Evolutionary conservation across 2,329 filamentous ascomycete genomes (phyloP), one percentile per base, ranked within the genome.

Genomic region (Graphium sp.): DNA sequence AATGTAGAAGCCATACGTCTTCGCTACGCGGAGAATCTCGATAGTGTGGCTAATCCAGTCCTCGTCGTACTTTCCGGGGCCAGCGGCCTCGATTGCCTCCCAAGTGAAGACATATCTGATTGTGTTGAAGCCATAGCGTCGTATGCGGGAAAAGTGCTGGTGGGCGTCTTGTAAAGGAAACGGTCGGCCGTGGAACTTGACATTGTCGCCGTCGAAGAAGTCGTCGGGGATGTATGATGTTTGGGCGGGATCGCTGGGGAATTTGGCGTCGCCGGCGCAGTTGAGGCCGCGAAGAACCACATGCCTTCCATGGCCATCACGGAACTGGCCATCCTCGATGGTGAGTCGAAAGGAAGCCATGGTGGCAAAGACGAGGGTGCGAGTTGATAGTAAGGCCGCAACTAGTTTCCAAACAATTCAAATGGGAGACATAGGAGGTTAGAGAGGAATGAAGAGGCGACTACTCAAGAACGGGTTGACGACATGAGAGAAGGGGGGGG

Each of bases 81-180:
- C 87, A 2, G 74, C 74, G 33, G 89, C 79, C 53, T 98, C 89
- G 47, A 98, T 79, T n/a, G 89, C 87, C 53, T 98, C 89, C 89
- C 89, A 98, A 0, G 89, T 95, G 48, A 95, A 98, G 40, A 98
- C 62, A 52, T 98, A 98, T 46, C 89, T 71, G 39, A 98, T 85
- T 1, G 82, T 85, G 51, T 95, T 98, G 62, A 92, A 98, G 10
- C 89, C 89, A 61, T 77, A 93, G 43, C 78, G 75, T 42, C 77
- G 81, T 38, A 98, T 55, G 24, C 85, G 69, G 9, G 80, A 68
- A 50, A 98, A 94, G 49, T 98, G 89, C 11, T 68, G 61, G 42
- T 82, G 76, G 2, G 89, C 83, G 39, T 94, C 82, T 28, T 81
- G 71, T 26, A 81, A 64, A 4, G 76, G 60, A 41, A 98, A 98